A percentile compares a stretch with the other conserved stretches of the same genome.
These are phyloP conservation scores for Batkoa obscura DNA, from an alignment of 371 early-diverging fungal species.

Conservation along the genomic window DNA sequence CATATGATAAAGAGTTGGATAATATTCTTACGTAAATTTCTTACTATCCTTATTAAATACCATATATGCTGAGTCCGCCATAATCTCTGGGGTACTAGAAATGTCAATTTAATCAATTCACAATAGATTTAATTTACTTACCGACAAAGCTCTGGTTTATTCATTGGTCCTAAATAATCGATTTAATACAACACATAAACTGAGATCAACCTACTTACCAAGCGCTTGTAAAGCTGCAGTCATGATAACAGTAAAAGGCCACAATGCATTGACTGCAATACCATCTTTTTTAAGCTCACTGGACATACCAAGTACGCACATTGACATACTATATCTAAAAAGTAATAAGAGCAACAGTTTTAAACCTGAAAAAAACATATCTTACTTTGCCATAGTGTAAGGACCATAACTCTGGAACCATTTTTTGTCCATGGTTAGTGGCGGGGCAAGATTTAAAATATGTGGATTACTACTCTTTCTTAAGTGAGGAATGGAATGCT, in stretches of 20 bases:
- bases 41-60: slow-evolving; percentile 26
- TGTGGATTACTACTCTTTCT: slow-evolving; percentile 29
- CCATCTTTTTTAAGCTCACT: slow-evolving; percentile 40
- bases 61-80: slow-evolving; percentile 60
- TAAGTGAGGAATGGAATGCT: slow-evolving; percentile 39
- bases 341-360: background rate
- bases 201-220: slow-evolving; percentile 9
- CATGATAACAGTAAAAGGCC: slow-evolving; percentile 55
- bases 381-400: slow-evolving; percentile 54
- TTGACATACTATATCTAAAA: slow-evolving; percentile 34
- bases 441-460: slow-evolving; percentile 52
- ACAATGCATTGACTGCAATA: slow-evolving; percentile 58
- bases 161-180: slow-evolving; percentile 8
- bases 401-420: slow-evolving; percentile 52
- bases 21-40: slow-evolving; percentile 19
- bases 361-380: background rate
- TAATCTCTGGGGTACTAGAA: slow-evolving; percentile 35
- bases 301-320: slow-evolving; percentile 47
- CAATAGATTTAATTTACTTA: no score
- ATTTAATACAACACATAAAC: no score
- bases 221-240: slow-evolving; percentile 48
- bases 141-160: background rate
- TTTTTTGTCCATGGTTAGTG: slow-evolving; percentile 32
- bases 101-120: no score
- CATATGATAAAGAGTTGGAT: background rate